Evolutionary conservation across 495 filamentous ascomycete species (phyloP), one percentile per base, ranked within the genome.

Genomic region (Hypoxylon lienhwacheense): DNA sequence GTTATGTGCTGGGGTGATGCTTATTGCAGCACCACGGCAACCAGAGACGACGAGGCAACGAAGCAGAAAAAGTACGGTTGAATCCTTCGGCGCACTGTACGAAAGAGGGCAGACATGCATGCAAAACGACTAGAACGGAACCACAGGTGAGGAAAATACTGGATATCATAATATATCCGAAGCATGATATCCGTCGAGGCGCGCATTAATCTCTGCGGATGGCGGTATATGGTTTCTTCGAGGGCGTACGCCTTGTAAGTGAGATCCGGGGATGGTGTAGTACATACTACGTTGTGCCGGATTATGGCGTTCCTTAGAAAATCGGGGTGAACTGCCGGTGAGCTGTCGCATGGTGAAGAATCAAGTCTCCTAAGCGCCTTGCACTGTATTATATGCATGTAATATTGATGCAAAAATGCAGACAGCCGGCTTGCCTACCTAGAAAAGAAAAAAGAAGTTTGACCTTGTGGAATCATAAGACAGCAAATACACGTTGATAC

Each of bases 401-500:
- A 26, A 26, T 26, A 5, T 5, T 26, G 24, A 8, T 8, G 24
- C 24, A 41, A 41, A 12, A 41, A 41, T 21, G 20, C 20, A 41
- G 24, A 26, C n/a, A n/a, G n/a, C n/a, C n/a, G n/a, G n/a, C n/a
- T n/a, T n/a, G n/a, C n/a, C n/a, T n/a, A n/a, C n/a, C n/a, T n/a
- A n/a, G n/a, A n/a, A n/a, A n/a, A n/a, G n/a, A n/a, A n/a, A n/a
- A n/a, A n/a, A n/a, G n/a, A n/a, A n/a, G n/a, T n/a, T n/a, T n/a
- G 29, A 52, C 42, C 34, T 51, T 12, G 34, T 36, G 47, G 28
- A 47, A 33, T 45, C 50, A 35, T 51, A 47, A 61, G 47, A 53
- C 58, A 56, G n/a, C 19, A 25, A 47, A 55, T 44, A 47, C 53
- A 61, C 52, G 58, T 61, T 52, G 58, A 33, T 52, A 37, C 56